A percentile compares a stretch with the other conserved stretches of the same genome.
phyloP scores from a whole-genome alignment of 1,284 basidiomycete genomes.

The Singerocomus inundabilis region DNA sequence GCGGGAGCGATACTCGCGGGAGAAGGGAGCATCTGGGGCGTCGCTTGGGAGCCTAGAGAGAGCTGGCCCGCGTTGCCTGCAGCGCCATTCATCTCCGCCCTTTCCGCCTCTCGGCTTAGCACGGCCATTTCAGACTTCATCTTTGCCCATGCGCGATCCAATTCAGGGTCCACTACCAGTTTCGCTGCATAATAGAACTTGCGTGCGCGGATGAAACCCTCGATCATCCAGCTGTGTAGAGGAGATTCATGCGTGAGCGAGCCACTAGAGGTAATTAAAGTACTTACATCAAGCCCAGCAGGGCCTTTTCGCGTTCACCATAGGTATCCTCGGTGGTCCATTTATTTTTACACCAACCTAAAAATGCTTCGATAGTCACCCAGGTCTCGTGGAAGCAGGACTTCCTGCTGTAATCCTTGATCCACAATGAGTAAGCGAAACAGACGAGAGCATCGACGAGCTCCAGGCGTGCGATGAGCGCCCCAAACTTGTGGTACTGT shows the following conservation, averaged over 20 bases:
- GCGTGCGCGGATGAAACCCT: slow-evolving; percentile 64
- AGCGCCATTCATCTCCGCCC: slow-evolving; percentile 36
- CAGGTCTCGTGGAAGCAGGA: slow-evolving; percentile 56
- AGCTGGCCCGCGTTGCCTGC: slow-evolving; percentile 37
- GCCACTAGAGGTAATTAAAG: slow-evolving; percentile 20
- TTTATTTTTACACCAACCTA: slow-evolving; percentile 65
- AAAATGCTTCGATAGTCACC: slow-evolving; percentile 60
- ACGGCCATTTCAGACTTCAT: slow-evolving; percentile 43
- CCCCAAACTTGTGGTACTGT: slow-evolving; percentile 67
- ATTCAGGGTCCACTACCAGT: slow-evolving; percentile 42
- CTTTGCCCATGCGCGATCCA: slow-evolving; percentile 39
- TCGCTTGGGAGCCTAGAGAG: slow-evolving; percentile 43
- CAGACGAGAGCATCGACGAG: slow-evolving; percentile 69
- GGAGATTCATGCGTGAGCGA: slow-evolving; percentile 33
- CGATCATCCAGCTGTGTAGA: slow-evolving; percentile 62
- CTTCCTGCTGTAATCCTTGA: slow-evolving; percentile 55
- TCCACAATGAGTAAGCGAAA: slow-evolving; percentile 74
- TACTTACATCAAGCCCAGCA: slow-evolving; percentile 73
- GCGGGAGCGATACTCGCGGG: slow-evolving; percentile 63
- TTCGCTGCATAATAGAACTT: slow-evolving; percentile 50
- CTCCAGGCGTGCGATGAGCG: slow-evolving; percentile 70
- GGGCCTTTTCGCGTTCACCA: slow-evolving; percentile 69
- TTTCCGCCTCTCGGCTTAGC: slow-evolving; percentile 47
- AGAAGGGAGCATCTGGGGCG: slow-evolving; percentile 72
- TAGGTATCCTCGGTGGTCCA: slow-evolving; percentile 60